Conservation (phyloP, 2,329 filamentous ascomycete genomes). For the Epichloe coenophiala region DNA sequence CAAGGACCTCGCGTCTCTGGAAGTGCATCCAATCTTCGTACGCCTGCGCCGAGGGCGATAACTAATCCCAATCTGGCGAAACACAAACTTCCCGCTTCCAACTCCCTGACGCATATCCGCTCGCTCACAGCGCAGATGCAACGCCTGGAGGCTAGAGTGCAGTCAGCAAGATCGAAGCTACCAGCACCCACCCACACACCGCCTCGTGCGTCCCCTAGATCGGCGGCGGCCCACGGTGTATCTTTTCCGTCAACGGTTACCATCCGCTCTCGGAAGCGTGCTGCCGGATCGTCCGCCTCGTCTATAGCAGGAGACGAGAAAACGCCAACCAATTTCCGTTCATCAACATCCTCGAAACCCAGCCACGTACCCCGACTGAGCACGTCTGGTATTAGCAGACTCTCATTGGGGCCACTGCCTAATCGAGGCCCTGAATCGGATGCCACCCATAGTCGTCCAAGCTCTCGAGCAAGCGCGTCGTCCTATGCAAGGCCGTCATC, state of each 20-base stretch:
- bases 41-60: constrained; percentile 27
- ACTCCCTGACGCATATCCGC: constrained; percentile 82
- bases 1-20: constrained; percentile 29
- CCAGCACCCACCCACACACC: constrained; percentile 69
- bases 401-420: constrained; percentile 50
- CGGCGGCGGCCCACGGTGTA: constrained; percentile 7
- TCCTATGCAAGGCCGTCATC: constrained; percentile 41
- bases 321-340: constrained; percentile 29
- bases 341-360: constrained; percentile 23
- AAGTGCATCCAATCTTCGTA: constrained; percentile 32
- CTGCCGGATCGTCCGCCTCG: constrained; percentile 41
- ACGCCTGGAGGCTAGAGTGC: constrained; percentile 83
- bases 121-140: constrained; percentile 95
- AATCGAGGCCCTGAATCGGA: constrained; percentile 37
- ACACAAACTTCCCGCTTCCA: constrained; percentile 41
- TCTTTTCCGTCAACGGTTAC: constrained; percentile 40
- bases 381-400: constrained; percentile 46
- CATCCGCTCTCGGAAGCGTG: constrained; percentile 57
- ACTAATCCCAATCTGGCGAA: constrained; percentile 43
- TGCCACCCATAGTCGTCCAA: constrained; percentile 48
- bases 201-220: constrained; percentile 65
- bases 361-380: constrained; percentile 47
- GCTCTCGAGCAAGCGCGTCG: constrained; percentile 55
- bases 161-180: constrained; percentile 80
- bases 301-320: constrained; percentile 37